Percentiles rank a stretch among this genome's conserved stretches.
These are phyloP conservation scores for Fraxinus sp. DNA, from an alignment of 305 asterid species.

Conservation along the genomic window DNA sequence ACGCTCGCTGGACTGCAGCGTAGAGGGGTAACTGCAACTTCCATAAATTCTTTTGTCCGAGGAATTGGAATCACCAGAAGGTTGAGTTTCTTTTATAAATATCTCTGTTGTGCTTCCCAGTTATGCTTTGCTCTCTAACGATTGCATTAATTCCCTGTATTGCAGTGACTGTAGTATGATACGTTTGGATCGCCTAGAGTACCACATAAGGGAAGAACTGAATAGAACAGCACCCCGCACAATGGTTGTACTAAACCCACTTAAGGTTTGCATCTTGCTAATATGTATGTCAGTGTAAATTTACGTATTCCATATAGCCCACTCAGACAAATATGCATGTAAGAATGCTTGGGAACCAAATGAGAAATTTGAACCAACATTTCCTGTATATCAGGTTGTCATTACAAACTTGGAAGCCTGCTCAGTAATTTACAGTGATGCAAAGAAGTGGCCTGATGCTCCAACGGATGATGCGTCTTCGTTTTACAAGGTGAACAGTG, in stretches of 20 bases:
- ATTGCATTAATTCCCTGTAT: conserved; percentile 12
- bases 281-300: not conserved
- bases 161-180: conserved; percentile 85
- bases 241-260: conserved; percentile 84
- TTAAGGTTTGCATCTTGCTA: conserved; percentile 53
- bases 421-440: conserved; percentile 68
- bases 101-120: not conserved
- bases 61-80: conserved; percentile 95
- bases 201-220: conserved; percentile 85
- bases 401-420: conserved; percentile 72
- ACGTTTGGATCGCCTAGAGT: conserved; percentile 75
- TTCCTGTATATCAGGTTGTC: conserved; percentile 55
- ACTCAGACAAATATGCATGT: not conserved
- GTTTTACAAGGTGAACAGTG: conserved; percentile 58
- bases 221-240: conserved; percentile 76
- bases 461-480: conserved; percentile 62
- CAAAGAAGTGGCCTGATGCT: conserved; percentile 97
- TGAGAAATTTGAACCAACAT: not conserved
- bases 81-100: conserved; percentile 29
- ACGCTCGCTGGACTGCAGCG: conserved; percentile 88
- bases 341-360: not conserved
- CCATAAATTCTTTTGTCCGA: conserved; percentile 83
- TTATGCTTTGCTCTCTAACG: conserved; percentile 25
- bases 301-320: not conserved
- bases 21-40: conserved; percentile 83